Conservation (phyloP, 2,329 filamentous ascomycete species). For the Simplicillium sp. region DNA sequence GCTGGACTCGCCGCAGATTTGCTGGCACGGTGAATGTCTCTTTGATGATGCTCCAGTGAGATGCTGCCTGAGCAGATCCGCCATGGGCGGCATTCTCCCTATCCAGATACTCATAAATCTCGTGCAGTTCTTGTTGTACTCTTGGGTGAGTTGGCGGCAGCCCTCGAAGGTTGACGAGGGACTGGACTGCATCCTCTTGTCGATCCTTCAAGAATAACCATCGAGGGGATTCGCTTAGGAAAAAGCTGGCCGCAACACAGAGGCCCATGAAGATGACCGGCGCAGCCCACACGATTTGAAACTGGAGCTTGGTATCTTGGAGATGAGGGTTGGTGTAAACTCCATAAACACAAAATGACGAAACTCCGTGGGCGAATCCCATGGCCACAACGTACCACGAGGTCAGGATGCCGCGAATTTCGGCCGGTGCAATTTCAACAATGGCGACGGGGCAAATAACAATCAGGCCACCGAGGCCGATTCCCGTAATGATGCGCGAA, state of each 20-base stretch:
- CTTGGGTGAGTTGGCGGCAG: constrained; percentile 14
- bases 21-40: constrained; percentile 25
- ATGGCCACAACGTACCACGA: constrained; percentile 28
- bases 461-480: constrained; percentile 27
- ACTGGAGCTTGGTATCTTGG: constrained; percentile 10
- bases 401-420: constrained; percentile 26
- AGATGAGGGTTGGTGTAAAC: background rate
- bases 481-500: constrained; percentile 23
- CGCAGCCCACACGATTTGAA: constrained; percentile 15
- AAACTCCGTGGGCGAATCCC: constrained; percentile 19
- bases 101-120: constrained; percentile 18
- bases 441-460: constrained; percentile 27
- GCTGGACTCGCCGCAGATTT: constrained; percentile 30
- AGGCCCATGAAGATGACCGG: constrained; percentile 16
- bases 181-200: constrained; percentile 13
- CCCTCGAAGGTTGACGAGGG: constrained; percentile 14
- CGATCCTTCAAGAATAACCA: constrained; percentile 23
- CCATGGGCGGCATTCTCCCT: constrained; percentile 5
- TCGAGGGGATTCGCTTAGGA: constrained; percentile 24
- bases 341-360: constrained; percentile 24
- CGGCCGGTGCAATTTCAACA: constrained; percentile 27
- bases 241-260: constrained; percentile 17
- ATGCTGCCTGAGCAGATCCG: constrained; percentile 5
- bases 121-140: constrained; percentile 14
- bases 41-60: constrained; percentile 15